phyloP scores from a whole-genome alignment of 73 alveolate species.

The Tetrahymena malaccensis region DNA sequence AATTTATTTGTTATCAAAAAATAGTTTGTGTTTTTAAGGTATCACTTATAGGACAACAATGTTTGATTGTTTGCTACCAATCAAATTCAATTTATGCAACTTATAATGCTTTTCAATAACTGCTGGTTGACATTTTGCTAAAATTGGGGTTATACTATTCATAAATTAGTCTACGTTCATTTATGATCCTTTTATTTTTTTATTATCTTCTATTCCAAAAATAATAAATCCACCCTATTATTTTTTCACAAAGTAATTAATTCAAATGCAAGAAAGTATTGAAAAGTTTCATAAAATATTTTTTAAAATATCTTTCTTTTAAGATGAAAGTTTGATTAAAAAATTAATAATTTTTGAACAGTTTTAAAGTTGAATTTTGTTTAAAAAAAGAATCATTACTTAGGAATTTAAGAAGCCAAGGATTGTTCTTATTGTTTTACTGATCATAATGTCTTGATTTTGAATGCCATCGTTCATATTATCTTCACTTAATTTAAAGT shows the following conservation, averaged over 20 bases:
- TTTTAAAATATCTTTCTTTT: no score
- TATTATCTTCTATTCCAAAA: background rate
- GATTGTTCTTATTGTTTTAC: background rate
- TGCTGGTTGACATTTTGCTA: background rate
- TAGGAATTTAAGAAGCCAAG: background rate
- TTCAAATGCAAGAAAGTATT: no score
- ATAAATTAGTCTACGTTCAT: background rate
- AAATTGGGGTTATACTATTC: background rate
- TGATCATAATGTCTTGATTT: background rate
- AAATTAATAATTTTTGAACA: no score
- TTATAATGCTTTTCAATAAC: background rate
- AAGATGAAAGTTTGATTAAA: no score
- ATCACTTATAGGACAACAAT: background rate
- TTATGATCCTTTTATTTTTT: background rate
- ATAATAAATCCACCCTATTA: background rate
- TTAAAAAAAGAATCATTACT: no score
- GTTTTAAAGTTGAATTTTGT: no score
- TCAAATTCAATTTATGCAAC: background rate
- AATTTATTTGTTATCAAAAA: background rate
- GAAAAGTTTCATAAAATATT: no score
- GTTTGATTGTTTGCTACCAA: background rate
- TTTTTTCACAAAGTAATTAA: background rate
- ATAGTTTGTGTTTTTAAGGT: background rate
- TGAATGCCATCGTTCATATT: background rate
- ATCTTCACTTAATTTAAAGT: background rate